Base-by-base conservation (phyloP, 2,329 filamentous ascomycete genomes). In the Aspergillus glaucus region DNA sequence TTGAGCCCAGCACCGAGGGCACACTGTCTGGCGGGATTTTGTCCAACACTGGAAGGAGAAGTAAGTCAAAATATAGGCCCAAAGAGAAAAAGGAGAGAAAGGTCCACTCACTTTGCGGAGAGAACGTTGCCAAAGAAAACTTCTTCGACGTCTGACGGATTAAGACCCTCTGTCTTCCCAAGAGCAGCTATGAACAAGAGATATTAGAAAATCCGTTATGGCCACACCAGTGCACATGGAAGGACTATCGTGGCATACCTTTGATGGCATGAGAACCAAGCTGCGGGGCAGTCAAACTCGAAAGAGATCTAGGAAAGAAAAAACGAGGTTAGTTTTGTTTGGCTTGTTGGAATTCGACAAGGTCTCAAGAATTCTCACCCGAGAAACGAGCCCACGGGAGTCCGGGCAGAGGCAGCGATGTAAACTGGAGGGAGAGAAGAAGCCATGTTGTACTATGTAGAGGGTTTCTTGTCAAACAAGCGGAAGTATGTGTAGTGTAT, bases 111-210 rank as follows among this genome's bases (percentile, higher is more conserved):
- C 91, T 92, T 91, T 70, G 92, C 93, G 51, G 91, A 95, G 63
- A 98, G 81, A 59, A 98, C 93, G 78, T 98, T 98, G 72, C 93
- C 93, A 67, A 96, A 94, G 79, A 93, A 94, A 67, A 98, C 89
- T 72, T 98, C 93, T 68, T 98, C 84, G 50, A 98, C 88, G 68
- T 95, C 83, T 63, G 90, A 83, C 48, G 89, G 80, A 75, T 94
- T 91, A 75, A 98, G 83, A 64, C 86, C 81, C 48, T 93, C 85
- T 43, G 87, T 88, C 64, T 89, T 86, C 74, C 90, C 86, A 58
- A 98, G 81, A 53, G 92, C 92, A 65, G 81, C 79, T 82, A 58
- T 42, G 51, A 47, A 48, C 24, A 4, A 41, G n/a, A 28, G 3
- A 45, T 43, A 55, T 62, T 47, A 55, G 51, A 41, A 51, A 26